Evolutionary conservation across 306 rosid species (phyloP).

Genomic region (Betula pendula): DNA sequence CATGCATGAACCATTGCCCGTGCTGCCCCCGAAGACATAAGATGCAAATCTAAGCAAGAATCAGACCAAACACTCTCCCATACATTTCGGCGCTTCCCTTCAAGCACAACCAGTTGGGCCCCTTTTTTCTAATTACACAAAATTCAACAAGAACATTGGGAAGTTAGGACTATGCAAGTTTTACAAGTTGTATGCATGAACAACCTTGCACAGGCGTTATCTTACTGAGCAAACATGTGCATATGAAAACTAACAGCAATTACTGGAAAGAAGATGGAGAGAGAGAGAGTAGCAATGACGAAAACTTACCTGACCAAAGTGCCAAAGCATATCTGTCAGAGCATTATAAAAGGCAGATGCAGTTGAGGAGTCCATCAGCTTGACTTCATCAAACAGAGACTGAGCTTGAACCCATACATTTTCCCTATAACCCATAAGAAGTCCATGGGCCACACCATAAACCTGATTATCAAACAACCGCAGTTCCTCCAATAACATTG

Average conservation of each 20-base stretch:
- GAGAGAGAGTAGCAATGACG: slow-evolving; percentile 3
- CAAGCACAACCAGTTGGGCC: slow-evolving; percentile 82
- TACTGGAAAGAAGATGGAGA: background rate
- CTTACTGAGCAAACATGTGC: slow-evolving; percentile 1
- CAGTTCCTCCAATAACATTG: slow-evolving; percentile 80
- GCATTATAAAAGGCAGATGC: slow-evolving; percentile 94
- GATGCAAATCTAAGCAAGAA: slow-evolving; percentile 79
- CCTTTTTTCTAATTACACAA: slow-evolving; percentile 62
- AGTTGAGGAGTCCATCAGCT: slow-evolving; percentile 82
- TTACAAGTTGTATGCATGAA: background rate
- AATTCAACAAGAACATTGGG: background rate
- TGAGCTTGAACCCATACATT: slow-evolving; percentile 72
- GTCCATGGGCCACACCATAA: slow-evolving; percentile 90
- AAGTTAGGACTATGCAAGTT: background rate
- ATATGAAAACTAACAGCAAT: background rate
- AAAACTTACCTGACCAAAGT: slow-evolving; percentile 81
- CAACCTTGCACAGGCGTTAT: background rate
- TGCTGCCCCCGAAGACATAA: slow-evolving; percentile 95
- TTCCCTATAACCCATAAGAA: slow-evolving; percentile 76
- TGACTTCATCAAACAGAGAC: slow-evolving; percentile 76
- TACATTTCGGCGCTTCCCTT: slow-evolving; percentile 73
- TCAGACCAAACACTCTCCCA: slow-evolving; percentile 83
- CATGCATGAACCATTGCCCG: slow-evolving; percentile 94
- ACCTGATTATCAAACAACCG: slow-evolving; percentile 79
- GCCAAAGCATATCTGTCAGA: slow-evolving; percentile 96